phyloP scores from a whole-genome alignment of 148 eudicot species.

The Dianthus caryophyllus region DNA sequence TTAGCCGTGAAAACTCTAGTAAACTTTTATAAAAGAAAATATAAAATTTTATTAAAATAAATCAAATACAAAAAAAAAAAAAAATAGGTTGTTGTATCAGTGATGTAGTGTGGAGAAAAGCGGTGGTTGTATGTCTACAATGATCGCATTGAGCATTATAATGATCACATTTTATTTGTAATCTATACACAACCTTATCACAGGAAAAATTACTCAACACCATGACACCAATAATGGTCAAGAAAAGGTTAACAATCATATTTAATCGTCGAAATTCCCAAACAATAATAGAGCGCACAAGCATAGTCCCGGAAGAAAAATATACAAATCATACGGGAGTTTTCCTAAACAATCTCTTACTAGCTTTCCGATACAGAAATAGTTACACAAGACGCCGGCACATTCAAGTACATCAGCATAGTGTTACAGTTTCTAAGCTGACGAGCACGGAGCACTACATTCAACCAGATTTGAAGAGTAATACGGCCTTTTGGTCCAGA shows the following conservation, averaged over 20 bases:
- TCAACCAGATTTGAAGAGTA: constrained; percentile 93
- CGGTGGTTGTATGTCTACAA: too few relatives aligned
- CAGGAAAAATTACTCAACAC: too few relatives aligned
- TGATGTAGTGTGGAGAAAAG: too few relatives aligned
- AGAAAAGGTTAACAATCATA: constrained; percentile 11
- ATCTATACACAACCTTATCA: too few relatives aligned
- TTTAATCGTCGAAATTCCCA: constrained; percentile 14
- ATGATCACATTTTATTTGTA: too few relatives aligned
- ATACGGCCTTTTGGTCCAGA: constrained; percentile 80
- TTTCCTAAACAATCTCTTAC: constrained; percentile 16
- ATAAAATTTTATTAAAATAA: too few relatives aligned
- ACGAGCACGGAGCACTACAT: neutral
- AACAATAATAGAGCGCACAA: constrained; percentile 12
- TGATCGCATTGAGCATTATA: too few relatives aligned
- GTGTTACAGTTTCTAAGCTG: constrained; percentile 6
- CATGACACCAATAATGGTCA: neutral
- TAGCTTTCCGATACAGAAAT: constrained; percentile 17
- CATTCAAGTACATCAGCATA: neutral
- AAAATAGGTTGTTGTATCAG: too few relatives aligned
- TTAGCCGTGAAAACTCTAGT: too few relatives aligned
- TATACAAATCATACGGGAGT: constrained; percentile 19
- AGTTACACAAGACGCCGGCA: constrained; percentile 17
- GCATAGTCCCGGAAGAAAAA: constrained; percentile 11
- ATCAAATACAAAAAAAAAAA: too few relatives aligned
- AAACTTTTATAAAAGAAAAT: too few relatives aligned